A percentile compares a stretch with the other conserved stretches of the same genome.
Evolutionary conservation across 2,329 filamentous ascomycete genomes (phyloP).

Genomic region (Ilyonectria robusta): DNA sequence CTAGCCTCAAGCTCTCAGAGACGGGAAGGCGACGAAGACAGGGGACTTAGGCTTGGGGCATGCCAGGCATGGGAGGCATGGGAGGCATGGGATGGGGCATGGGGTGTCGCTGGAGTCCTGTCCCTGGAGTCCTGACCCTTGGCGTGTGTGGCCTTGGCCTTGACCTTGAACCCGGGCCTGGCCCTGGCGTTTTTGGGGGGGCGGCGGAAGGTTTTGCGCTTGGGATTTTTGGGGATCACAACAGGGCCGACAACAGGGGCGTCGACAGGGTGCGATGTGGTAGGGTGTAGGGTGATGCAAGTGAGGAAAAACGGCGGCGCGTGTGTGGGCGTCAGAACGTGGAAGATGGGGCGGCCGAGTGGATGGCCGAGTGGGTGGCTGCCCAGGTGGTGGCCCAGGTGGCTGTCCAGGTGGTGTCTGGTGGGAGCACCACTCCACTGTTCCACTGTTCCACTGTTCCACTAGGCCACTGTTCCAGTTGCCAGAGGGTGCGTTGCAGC

Average conservation of each 20-base stretch:
- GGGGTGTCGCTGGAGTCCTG: slow-evolving; percentile 17
- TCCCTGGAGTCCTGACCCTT: slow-evolving; percentile 25
- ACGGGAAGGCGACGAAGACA: slow-evolving; percentile 7
- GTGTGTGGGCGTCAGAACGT: slow-evolving; percentile 44
- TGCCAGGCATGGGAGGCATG: background rate
- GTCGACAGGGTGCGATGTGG: slow-evolving; percentile 43
- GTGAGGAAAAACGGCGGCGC: slow-evolving; percentile 47
- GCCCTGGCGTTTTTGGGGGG: slow-evolving; percentile 26
- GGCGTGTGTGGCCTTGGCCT: slow-evolving; percentile 29
- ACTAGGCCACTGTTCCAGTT: background rate
- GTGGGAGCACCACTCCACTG: background rate
- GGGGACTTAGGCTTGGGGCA: background rate
- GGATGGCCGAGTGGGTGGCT: slow-evolving; percentile 36
- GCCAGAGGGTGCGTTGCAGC: background rate
- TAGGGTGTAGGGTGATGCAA: slow-evolving; percentile 42
- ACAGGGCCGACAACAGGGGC: slow-evolving; percentile 44
- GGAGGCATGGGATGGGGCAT: slow-evolving; percentile 1
- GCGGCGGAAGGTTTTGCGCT: slow-evolving; percentile 46
- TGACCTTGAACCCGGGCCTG: slow-evolving; percentile 30
- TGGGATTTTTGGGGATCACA: slow-evolving; percentile 47
- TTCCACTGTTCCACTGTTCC: background rate
- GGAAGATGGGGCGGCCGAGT: slow-evolving; percentile 35
- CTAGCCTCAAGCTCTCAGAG: slow-evolving; percentile 5
- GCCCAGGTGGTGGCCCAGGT: slow-evolving; percentile 27
- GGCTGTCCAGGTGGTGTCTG: background rate